Evolutionary conservation across 345 rosid genomes (phyloP).

Genomic region (Salix purpurea): DNA sequence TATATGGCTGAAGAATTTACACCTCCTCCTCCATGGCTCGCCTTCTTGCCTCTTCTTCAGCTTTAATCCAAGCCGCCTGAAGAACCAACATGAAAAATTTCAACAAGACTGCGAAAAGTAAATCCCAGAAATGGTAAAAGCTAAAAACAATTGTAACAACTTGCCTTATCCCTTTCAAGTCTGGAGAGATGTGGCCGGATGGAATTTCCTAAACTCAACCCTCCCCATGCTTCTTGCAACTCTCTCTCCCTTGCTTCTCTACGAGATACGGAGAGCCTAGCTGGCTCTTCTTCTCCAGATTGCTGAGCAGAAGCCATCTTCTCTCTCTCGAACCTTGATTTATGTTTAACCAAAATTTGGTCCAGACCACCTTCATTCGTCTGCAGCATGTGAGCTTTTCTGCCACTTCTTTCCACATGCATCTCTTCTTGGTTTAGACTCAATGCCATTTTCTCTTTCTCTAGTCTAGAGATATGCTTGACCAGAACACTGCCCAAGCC

Average conservation of each 20-base stretch:
- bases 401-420: conserved; percentile 3
- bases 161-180: conserved; percentile 83
- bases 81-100: conserved; percentile 10
- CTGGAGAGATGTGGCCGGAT: conserved; percentile 62
- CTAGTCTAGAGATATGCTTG: conserved; percentile 27
- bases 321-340: conserved; percentile 58
- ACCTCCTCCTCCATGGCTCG: conserved; percentile 18
- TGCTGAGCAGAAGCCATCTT: conserved; percentile 36
- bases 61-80: conserved; percentile 86
- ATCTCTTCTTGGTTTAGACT: conserved; percentile 23
- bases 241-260: conserved; percentile 73
- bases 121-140: not conserved
- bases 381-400: conserved; percentile 22
- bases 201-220: conserved; percentile 73
- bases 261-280: conserved; percentile 35
- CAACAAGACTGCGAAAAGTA: not conserved
- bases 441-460: conserved; percentile 30
- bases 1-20: not conserved
- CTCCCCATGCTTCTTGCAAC: conserved; percentile 88
- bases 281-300: conserved; percentile 26
- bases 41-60: conserved; percentile 76
- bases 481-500: conserved; percentile 25
- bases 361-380: conserved; percentile 40
- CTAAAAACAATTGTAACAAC: conserved; percentile 3
- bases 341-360: conserved; percentile 52